These are phyloP conservation scores for Fraxinus paxiana DNA, from an alignment of 305 asterid species.

Conservation along the genomic window DNA sequence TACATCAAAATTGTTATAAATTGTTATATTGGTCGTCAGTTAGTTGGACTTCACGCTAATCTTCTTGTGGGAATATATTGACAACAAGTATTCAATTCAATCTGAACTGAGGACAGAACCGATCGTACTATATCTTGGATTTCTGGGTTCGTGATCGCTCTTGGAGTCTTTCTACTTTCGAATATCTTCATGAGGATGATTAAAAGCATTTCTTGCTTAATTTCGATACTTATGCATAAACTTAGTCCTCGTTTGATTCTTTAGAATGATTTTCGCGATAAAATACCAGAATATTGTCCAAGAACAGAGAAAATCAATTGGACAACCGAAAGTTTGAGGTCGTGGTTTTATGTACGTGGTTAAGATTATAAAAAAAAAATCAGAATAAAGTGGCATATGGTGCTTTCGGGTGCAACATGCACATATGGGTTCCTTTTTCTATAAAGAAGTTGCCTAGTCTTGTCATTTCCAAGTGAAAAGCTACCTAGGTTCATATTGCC, in stretches of 20 bases:
- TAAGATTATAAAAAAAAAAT: constrained; percentile 21
- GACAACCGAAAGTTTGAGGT: constrained; percentile 46
- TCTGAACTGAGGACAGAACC: neutral
- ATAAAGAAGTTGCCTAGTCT: constrained; percentile 23
- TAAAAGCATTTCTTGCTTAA: neutral
- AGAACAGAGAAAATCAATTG: constrained; percentile 32
- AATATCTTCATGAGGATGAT: neutral
- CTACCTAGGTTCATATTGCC: constrained; percentile 9
- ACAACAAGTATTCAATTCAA: neutral
- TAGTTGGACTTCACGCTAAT: neutral
- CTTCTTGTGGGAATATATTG: neutral
- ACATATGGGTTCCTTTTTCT: constrained; percentile 26
- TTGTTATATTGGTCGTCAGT: neutral
- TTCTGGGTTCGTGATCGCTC: neutral
- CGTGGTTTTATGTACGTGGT: constrained; percentile 28
- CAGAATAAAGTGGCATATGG: constrained; percentile 42
- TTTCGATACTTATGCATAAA: neutral
- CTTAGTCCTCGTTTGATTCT: constrained; percentile 15
- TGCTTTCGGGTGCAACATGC: constrained; percentile 49
- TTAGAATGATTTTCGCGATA: constrained; percentile 28
- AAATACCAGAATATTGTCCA: constrained; percentile 48
- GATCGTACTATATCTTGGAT: neutral
- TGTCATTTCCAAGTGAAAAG: constrained; percentile 25
- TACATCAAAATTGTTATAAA: neutral
- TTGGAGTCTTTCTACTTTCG: neutral